Evolutionary conservation across 495 filamentous ascomycete genomes (phyloP).

Genomic region (Penicillium herquei): DNA sequence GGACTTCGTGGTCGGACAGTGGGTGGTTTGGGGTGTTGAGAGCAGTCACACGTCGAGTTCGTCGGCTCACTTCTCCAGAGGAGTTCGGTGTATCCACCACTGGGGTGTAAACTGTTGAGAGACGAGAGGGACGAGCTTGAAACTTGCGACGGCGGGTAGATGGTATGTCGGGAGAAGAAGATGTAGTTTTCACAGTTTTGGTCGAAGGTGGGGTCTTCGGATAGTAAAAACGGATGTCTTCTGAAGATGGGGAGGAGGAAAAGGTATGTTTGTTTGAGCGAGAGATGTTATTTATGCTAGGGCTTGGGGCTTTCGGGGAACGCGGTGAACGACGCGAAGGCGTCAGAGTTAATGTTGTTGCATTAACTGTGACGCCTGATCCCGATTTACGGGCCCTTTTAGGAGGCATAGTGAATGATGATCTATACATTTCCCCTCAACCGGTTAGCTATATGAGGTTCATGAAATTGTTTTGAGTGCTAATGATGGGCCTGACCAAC

Average conservation of each 20-base stretch:
- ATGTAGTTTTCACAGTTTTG: not conserved
- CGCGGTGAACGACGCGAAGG: constrained; percentile 24
- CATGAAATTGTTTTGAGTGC: not conserved
- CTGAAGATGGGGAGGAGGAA: constrained; percentile 11
- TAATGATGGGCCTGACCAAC: too few relatives aligned
- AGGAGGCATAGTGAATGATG: constrained; percentile 20
- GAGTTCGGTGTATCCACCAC: constrained; percentile 16
- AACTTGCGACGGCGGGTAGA: constrained; percentile 17
- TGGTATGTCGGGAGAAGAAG: constrained; percentile 10
- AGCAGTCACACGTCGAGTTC: constrained; percentile 13
- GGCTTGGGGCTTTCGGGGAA: constrained; percentile 9
- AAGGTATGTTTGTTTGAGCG: constrained; percentile 8
- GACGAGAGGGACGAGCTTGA: constrained; percentile 22
- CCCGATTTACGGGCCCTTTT: constrained; percentile 28
- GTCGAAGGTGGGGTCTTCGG: constrained; percentile 8
- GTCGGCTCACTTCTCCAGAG: constrained; percentile 15
- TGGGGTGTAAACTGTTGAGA: constrained; percentile 26
- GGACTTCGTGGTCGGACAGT: constrained; percentile 13
- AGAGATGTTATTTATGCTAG: not conserved
- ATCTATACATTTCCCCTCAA: too few relatives aligned
- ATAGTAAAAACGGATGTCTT: constrained; percentile 13
- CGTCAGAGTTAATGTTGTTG: constrained; percentile 7
- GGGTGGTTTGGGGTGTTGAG: constrained; percentile 13
- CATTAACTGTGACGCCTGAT: constrained; percentile 13
- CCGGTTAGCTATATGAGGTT: too few relatives aligned